Base-by-base conservation (phyloP, 2,329 filamentous ascomycete species). In the Fusarium keratoplasticum region DNA sequence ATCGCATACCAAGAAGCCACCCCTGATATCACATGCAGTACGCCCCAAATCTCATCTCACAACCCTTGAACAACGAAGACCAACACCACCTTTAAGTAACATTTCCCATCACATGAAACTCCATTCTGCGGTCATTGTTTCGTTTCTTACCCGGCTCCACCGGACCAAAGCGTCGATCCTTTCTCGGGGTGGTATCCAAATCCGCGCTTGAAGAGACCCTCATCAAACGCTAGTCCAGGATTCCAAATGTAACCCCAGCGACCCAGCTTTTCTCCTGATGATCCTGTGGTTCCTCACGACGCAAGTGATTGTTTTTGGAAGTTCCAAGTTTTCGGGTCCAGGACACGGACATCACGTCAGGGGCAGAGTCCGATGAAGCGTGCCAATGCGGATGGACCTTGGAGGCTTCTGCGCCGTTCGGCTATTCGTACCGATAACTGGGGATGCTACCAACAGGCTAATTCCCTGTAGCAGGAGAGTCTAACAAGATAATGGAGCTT, bases 221-320 rank as follows among this genome's bases (percentile, higher is more conserved):
- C 61, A 10, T 18, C 61, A 22, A 29, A 16, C 27, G 29, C 44
- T 55, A 63, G 35, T 5, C 44, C 5, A 55, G 44, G 20, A 33
- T 18, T 5, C 18, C 18, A 20, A 52, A 74, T 64, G 71, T 14
- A 38, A 69, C 58, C 25, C 36, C 20, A 38, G 38, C 25, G 60
- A 50, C 47, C 47, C 22, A 25, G 22, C 22, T 27, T 10, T 31
- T 25, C 33, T 55, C 44, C 58, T 66, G 64, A 22, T 62, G 64
- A 66, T 66, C 64, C 14, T n/a, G 11, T 10, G 10, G 18, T 16
- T 6, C 29, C 20, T 31, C 3, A 6, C 27, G 35, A 20, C 14
- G n/a, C 33, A 40, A 14, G 55, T 25, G 6, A 36, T 18, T 25
- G 35, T 14, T 22, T 57, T 57, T 18, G 54, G 33, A 36, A 58